Conservation (phyloP, 306 rosid genomes). For the Sesbania bispinosa region DNA sequence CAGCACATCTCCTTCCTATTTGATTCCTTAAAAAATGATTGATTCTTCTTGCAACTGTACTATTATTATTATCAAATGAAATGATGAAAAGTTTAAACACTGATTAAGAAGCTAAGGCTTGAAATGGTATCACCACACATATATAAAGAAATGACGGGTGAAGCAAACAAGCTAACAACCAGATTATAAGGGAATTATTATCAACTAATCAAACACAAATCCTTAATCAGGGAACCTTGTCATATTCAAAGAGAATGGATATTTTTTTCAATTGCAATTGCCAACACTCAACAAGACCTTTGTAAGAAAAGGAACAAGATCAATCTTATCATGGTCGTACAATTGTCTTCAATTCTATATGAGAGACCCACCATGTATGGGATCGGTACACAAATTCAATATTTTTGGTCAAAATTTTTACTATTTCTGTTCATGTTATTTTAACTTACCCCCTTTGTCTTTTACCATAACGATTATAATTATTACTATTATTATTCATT, state of each 20-base stretch:
- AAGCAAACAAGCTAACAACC: conserved; percentile 39
- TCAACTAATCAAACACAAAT: conserved; percentile 10
- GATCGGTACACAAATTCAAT: not conserved
- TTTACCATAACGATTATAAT: not conserved
- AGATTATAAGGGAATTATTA: conserved; percentile 18
- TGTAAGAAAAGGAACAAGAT: not conserved
- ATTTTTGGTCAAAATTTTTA: not conserved
- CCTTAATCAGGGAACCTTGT: conserved; percentile 5
- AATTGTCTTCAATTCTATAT: not conserved
- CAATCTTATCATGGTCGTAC: not conserved
- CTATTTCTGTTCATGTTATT: not conserved
- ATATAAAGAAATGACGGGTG: not conserved
- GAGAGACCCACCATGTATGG: not conserved
- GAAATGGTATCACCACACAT: not conserved
- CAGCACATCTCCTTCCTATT: not conserved
- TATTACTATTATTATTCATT: not conserved
- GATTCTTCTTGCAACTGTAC: not conserved
- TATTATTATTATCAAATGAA: not conserved
- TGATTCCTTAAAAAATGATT: not conserved
- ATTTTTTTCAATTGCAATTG: not conserved
- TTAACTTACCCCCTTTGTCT: conserved; percentile 25
- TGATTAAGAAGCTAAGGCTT: not conserved
- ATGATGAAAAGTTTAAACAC: not conserved
- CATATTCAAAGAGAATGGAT: conserved; percentile 8
- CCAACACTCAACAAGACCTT: not conserved